Percentiles rank a stretch among this genome's conserved stretches.
These are phyloP conservation scores for Ceratocystis alfenasii DNA, from an alignment of 2,329 filamentous ascomycete genomes.

Conservation along the genomic window DNA sequence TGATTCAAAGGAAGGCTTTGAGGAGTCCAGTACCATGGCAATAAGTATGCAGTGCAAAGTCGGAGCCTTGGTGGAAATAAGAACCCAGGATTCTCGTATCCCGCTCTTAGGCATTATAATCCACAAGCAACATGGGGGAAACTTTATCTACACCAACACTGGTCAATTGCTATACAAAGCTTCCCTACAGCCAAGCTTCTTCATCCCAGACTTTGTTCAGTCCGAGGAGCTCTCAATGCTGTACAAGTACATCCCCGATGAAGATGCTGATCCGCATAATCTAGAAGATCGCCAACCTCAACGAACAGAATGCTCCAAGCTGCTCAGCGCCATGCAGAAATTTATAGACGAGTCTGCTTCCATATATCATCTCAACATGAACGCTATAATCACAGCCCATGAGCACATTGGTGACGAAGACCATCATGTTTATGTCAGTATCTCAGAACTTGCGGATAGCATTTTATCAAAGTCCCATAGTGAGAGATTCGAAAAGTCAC, in stretches of 20 bases:
- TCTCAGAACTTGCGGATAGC: constrained; percentile 39
- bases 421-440: constrained; percentile 36
- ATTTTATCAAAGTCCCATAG: constrained; percentile 2
- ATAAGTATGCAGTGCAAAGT: constrained; percentile 8
- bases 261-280: constrained; percentile 8
- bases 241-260: constrained; percentile 23
- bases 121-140: constrained; percentile 38
- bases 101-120: constrained; percentile 43
- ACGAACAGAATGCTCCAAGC: constrained; percentile 32
- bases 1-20: constrained; percentile 6
- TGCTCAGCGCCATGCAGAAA: constrained; percentile 38
- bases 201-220: constrained; percentile 37
- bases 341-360: constrained; percentile 36
- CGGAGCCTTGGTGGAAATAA: constrained; percentile 24
- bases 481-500: not conserved
- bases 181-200: constrained; percentile 37
- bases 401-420: constrained; percentile 31
- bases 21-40: not conserved
- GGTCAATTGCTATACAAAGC: constrained; percentile 39
- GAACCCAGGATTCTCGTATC: constrained; percentile 32
- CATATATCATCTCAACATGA: constrained; percentile 39
- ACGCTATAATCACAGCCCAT: constrained; percentile 38
- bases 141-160: constrained; percentile 44
- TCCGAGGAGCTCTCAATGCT: constrained; percentile 33
- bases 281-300: constrained; percentile 32